Evolutionary conservation across 805 yeast species (phyloP).

Genomic region (Ogataea polymorpha): DNA sequence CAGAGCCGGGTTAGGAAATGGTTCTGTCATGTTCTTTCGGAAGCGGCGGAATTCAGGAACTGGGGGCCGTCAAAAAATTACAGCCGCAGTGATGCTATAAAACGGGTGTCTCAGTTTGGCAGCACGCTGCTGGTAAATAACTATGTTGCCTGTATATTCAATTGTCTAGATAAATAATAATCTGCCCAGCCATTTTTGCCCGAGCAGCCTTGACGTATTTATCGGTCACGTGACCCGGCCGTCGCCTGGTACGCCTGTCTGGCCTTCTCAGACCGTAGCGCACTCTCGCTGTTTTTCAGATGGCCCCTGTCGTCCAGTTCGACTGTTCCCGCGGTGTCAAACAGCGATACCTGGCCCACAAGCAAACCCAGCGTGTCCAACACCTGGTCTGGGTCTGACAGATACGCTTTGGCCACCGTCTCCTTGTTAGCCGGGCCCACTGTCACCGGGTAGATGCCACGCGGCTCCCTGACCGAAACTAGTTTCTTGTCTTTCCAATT

Average conservation of each 20-base stretch:
- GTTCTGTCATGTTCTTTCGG: slow-evolving; percentile 15
- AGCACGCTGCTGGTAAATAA: background rate
- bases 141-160: background rate
- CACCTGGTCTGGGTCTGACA: slow-evolving; percentile 80
- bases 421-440: slow-evolving; percentile 90
- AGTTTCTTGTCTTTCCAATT: slow-evolving; percentile 45
- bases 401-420: slow-evolving; percentile 82
- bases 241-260: slow-evolving; percentile 30
- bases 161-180: background rate
- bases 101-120: background rate
- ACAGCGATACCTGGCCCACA: slow-evolving; percentile 73
- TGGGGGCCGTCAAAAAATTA: background rate
- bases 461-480: slow-evolving; percentile 46
- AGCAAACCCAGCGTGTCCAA: slow-evolving; percentile 78
- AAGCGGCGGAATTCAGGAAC: background rate
- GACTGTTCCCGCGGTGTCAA: slow-evolving; percentile 75
- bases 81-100: background rate
- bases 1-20: slow-evolving; percentile 19
- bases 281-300: slow-evolving; percentile 45
- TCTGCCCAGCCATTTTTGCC: background rate
- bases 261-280: slow-evolving; percentile 39
- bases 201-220: too few species aligned
- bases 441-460: slow-evolving; percentile 79
- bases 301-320: slow-evolving; percentile 79
- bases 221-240: background rate